Evolutionary conservation across 352 stramenopile genomes (phyloP).

Genomic region (Thalassiosira exigua): DNA sequence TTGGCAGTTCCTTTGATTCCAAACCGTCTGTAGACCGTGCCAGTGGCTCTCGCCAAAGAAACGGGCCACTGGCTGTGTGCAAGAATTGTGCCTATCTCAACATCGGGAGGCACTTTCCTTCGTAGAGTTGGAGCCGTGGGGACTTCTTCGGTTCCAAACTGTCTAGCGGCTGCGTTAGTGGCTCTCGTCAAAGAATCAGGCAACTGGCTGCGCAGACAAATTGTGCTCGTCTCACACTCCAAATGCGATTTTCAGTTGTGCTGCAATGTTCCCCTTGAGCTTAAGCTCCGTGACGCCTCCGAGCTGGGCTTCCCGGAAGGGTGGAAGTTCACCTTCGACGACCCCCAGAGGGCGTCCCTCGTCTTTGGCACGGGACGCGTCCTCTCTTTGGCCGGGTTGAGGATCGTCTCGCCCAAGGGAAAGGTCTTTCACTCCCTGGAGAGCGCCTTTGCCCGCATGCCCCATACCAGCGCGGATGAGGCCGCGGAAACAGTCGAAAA

Average conservation of each 20-base stretch:
- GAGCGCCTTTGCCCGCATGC: constrained; percentile 26
- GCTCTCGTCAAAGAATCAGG: too few species aligned
- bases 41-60: too few species aligned
- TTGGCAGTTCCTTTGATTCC: too few species aligned
- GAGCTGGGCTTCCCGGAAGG: constrained; percentile 32
- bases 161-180: too few species aligned
- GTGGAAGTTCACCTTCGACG: constrained; percentile 50
- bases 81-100: background rate
- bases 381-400: constrained; percentile 30
- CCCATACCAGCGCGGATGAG: constrained; percentile 2
- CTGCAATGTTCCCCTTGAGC: constrained; percentile 40
- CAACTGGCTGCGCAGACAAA: background rate
- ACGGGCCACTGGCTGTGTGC: too few species aligned
- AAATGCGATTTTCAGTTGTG: constrained; percentile 23
- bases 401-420: constrained; percentile 24
- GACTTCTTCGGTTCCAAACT: too few species aligned
- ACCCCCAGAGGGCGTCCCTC: constrained; percentile 18
- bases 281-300: constrained; percentile 22
- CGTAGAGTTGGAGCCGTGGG: background rate
- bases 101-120: background rate
- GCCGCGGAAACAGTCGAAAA: constrained; percentile 19
- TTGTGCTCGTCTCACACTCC: background rate
- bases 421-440: constrained; percentile 36
- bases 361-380: constrained; percentile 5
- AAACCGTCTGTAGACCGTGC: too few species aligned